A percentile compares a stretch with the other conserved stretches of the same genome.
Evolutionary conservation across 768 basidiomycete genomes (phyloP).

Genomic region (Xanthoconium stramineum): DNA sequence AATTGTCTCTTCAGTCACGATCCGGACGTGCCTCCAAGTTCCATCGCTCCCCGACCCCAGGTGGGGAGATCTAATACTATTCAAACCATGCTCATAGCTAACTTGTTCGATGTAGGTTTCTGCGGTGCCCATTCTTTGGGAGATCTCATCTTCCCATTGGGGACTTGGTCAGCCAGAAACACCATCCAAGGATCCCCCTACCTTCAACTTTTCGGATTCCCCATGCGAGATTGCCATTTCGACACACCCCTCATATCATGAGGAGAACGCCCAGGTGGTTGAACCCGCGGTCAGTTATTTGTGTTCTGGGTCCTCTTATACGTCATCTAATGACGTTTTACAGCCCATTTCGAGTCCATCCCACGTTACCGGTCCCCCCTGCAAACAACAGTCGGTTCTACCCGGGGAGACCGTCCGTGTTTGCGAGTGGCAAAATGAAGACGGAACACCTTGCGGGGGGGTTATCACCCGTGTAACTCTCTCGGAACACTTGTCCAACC

Average conservation of each 20-base stretch:
- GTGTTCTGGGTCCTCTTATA: no score
- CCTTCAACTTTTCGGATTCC: not conserved
- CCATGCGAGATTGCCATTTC: no score
- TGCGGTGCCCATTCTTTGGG: fast-evolving
- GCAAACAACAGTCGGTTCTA: not conserved
- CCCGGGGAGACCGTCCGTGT: no score
- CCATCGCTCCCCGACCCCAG: no score
- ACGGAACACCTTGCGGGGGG: constrained; percentile 1
- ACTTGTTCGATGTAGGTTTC: not conserved
- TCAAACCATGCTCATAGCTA: not conserved
- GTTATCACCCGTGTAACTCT: not conserved
- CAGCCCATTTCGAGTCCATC: not conserved
- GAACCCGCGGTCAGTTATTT: no score
- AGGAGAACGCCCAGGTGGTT: no score
- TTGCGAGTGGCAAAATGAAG: constrained; percentile 9
- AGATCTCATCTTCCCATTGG: no score
- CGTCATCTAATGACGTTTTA: not conserved
- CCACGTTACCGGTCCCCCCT: no score
- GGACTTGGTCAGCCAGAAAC: not conserved
- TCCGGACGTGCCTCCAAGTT: no score
- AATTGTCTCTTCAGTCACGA: no score
- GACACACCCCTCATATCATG: no score
- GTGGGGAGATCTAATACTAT: not conserved
- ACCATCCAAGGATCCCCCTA: not conserved
- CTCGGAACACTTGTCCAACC: constrained; percentile 12